Base-by-base conservation (phyloP, 331 rosid species). In the Rhamnella rubrinervis region DNA sequence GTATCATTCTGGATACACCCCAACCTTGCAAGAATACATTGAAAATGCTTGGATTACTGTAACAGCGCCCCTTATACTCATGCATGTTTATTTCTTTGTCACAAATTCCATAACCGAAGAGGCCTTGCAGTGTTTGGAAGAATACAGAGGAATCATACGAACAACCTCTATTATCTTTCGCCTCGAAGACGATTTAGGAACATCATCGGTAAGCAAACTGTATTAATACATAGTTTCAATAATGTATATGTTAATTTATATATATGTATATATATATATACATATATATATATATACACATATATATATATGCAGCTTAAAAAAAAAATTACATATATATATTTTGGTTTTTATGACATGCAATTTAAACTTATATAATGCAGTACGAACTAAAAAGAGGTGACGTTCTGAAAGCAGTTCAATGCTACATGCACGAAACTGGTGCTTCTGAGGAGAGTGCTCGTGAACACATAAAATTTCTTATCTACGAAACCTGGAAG, bases 31-130 rank as follows among this genome's bases (percentile, higher is more conserved):
- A 63, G 64, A 68, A 13, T 73, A 72, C 26, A 15, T 68, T 11
- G 70, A 68, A 8, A 74, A 79, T 19, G 76, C 68, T 9, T 77
- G 71, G 81, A 55, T 83, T 59, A 75, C 88, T 19, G 12, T 63
- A 8, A 0, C 68, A 1, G 58, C 6, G 38, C 71, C 71, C 0
- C 4, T 71, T 63, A 1, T 65, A 2, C 57, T 80, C 0, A 12
- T 31, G 8, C 73, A 69, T 63, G 67, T 73, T 31, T 73, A 63
- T 12, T 28, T 74, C 55, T 59, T n/a, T 17, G 25, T 63, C 11
- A 38, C 65, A 5, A 37, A 69, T 19, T 61, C 76, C 37, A 37
- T 63, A 25, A 38, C 65, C 1, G 40, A 25, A 26, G 72, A 69
- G 15, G 59, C 8, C 7, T 56, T 69, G 55, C 38, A 58, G 1